phyloP scores from a whole-genome alignment of 805 yeast genomes.

The Zygotorulaspora chibaensis region DNA sequence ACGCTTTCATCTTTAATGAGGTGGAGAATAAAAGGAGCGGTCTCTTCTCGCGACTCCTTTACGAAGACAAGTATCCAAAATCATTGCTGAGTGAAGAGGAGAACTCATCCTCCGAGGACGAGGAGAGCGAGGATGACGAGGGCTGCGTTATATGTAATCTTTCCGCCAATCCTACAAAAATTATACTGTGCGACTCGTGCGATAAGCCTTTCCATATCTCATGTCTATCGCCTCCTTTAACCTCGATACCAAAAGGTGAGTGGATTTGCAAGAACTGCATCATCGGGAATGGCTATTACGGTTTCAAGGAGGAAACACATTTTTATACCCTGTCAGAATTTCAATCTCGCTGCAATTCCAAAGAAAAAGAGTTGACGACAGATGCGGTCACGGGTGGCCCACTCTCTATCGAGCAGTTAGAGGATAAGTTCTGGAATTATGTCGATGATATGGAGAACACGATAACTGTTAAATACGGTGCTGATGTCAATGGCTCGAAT shows the following conservation, averaged over 20 bases:
- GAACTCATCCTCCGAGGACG: constrained; percentile 8
- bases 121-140: constrained; percentile 34
- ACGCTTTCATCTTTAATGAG: constrained; percentile 30
- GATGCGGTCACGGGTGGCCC: constrained; percentile 12
- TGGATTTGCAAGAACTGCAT: constrained; percentile 86
- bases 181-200: constrained; percentile 71
- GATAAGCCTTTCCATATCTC: constrained; percentile 60
- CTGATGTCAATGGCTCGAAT: constrained; percentile 66
- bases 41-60: constrained; percentile 18
- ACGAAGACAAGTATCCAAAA: constrained; percentile 31
- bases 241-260: constrained; percentile 48
- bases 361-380: constrained; percentile 42
- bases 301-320: constrained; percentile 66
- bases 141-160: constrained; percentile 48
- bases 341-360: constrained; percentile 48
- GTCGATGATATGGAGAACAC: constrained; percentile 39
- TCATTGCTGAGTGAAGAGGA: constrained; percentile 31
- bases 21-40: constrained; percentile 8
- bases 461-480: constrained; percentile 73
- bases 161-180: constrained; percentile 42
- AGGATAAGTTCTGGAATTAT: constrained; percentile 64
- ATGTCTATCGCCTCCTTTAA: constrained; percentile 59
- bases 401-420: constrained; percentile 44
- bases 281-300: constrained; percentile 84
- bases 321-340: constrained; percentile 59